These are phyloP conservation scores for Amanita phalloides DNA, from an alignment of 768 basidiomycete species.

Conservation along the genomic window DNA sequence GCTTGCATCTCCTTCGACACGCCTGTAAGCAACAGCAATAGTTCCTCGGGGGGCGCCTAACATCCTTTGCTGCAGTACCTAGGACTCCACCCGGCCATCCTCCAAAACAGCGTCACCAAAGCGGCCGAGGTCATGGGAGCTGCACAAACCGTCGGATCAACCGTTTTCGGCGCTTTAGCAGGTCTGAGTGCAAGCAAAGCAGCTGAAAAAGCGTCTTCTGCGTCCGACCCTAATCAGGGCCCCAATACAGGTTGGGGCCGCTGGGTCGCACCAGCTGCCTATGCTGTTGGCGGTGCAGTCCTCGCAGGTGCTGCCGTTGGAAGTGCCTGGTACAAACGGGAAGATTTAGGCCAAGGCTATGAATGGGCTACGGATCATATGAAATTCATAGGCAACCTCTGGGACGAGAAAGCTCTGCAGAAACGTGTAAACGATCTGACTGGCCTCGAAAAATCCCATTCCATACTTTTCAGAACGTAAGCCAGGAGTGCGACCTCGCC, in stretches of 20 bases:
- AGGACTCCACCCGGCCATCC: conserved; percentile 76
- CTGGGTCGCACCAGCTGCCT: conserved; percentile 58
- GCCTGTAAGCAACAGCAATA: conserved; percentile 45
- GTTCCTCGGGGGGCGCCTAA: neutral
- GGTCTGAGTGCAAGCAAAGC: conserved; percentile 37
- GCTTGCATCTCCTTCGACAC: conserved; percentile 86
- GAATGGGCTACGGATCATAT: conserved; percentile 80
- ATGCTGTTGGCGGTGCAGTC: conserved; percentile 62
- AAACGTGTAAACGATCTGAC: conserved; percentile 53
- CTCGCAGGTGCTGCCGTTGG: conserved; percentile 79
- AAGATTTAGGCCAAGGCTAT: conserved; percentile 62
- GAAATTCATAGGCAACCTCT: conserved; percentile 79
- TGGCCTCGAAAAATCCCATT: conserved; percentile 45
- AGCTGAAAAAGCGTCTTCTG: conserved; percentile 12
- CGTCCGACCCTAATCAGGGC: conserved; percentile 13
- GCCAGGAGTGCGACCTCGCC: conserved; percentile 16
- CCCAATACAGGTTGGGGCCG: conserved; percentile 36
- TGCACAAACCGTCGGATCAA: conserved; percentile 54
- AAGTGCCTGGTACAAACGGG: conserved; percentile 72
- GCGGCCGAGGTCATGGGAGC: conserved; percentile 58
- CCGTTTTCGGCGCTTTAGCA: conserved; percentile 46
- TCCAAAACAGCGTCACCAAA: conserved; percentile 75
- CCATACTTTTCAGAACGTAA: conserved; percentile 66
- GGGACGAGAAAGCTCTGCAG: conserved; percentile 62
- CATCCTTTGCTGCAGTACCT: conserved; percentile 47